Base-by-base conservation (phyloP, 306 rosid genomes). In the Cotoneaster glaucophyllus region DNA sequence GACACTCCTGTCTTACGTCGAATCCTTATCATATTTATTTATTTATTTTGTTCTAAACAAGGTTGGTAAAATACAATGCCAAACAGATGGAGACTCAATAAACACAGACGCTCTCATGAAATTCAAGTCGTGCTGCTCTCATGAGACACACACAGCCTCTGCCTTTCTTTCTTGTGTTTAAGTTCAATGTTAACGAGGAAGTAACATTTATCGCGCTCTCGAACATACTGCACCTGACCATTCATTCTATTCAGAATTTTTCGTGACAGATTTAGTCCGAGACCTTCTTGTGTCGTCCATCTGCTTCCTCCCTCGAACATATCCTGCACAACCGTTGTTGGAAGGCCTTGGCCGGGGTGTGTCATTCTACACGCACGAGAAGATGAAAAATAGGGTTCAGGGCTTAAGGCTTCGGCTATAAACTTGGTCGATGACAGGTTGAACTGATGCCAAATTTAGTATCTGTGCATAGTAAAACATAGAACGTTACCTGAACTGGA, bases 281-380 rank as follows among this genome's bases (percentile, higher is more conserved):
- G 80, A 75, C 97, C 97, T 89, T 89, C 93, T 53, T 83, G 88
- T 11, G 93, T 82, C 25, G 79, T 83, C 87, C 91, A 88, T 71
- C 80, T 86, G 69, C 83, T 85, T 69, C 83, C 97, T 24, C 81
- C 84, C 69, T 86, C 90, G 44, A 91, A 82, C 90, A 85, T 89
- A 19, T 89, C 91, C 57, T 85, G 85, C 72, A 89, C 83, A 65
- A 88, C 79, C 15, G 82, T 65, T 22, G 86, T 57, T 70, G 97
- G 92, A 69, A 93, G 71, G 62, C 96, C 96, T 84, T 77, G 72
- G 73, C 96, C 96, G 15, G 90, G 90, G 78, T 89, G 97, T 3
- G 87, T 78, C 86, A 89, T 85, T 85, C 97, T 91, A 74, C 86
- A 85, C 11, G 48, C 80, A 83, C 64, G 80, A 59, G 43, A 74